phyloP scores from a whole-genome alignment of 306 rosid species.

The Acacia melanoxylon region DNA sequence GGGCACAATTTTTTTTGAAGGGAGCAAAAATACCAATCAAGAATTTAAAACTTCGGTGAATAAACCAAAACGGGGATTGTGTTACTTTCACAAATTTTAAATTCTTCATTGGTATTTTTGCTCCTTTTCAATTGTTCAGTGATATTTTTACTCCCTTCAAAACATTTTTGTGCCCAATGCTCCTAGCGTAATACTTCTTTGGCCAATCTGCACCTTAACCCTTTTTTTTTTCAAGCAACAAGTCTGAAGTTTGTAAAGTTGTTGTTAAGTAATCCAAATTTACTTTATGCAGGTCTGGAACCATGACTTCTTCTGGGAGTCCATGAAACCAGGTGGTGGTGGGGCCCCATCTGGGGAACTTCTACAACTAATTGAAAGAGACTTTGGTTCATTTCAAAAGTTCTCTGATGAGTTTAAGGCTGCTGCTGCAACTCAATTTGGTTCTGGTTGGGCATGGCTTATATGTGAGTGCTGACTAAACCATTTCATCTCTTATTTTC shows the following conservation, averaged over 20 bases:
- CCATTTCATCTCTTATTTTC: background rate
- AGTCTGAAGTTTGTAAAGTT: background rate
- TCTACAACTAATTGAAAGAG: background rate
- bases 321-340: background rate
- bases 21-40: too few relatives aligned
- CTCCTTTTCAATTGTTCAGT: too few relatives aligned
- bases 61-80: too few relatives aligned
- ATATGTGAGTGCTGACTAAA: background rate
- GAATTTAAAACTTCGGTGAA: too few relatives aligned
- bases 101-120: too few relatives aligned
- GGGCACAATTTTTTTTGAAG: too few relatives aligned
- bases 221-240: background rate
- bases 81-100: too few relatives aligned
- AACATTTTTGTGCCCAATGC: too few relatives aligned
- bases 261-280: background rate
- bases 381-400: background rate
- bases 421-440: background rate
- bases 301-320: background rate
- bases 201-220: too few relatives aligned
- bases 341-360: background rate
- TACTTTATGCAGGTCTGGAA: background rate
- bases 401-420: background rate
- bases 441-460: constrained; percentile 5
- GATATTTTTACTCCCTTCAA: too few relatives aligned
- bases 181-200: too few relatives aligned